Base-by-base conservation (phyloP, 495 filamentous ascomycete species). In the Sporormia fimetaria region DNA sequence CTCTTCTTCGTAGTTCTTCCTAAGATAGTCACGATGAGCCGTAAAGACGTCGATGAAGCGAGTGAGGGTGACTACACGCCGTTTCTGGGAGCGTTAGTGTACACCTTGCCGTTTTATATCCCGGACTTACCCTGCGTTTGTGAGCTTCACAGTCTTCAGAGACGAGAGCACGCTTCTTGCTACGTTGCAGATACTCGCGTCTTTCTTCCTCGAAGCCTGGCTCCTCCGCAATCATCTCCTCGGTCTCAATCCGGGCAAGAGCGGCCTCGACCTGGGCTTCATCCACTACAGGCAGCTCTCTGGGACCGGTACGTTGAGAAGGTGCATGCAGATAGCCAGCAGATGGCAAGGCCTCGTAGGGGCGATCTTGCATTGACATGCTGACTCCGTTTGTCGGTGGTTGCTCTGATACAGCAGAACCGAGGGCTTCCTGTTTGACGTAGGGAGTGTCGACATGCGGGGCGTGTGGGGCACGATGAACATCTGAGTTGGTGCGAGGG, bases 221-320 rank as follows among this genome's bases (percentile, higher is more conserved):
- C 7, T 65, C 64, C 27, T 87, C 79, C 22, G 80, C 52, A 47
- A 76, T 81, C 36, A 72, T 70, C 28, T 80, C 78, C 21, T 62
- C 65, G 18, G 65, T 64, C 37, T 90, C 85, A 32, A 90, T 73
- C 37, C 78, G 72, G 3, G 69, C 67, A 48, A 82, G 63, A 12
- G 71, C 58, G n/a, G 66, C 68, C 44, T 74, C 69, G 11, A 90
- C 74, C 50, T 81, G 78, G 26, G 78, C 70, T 47, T 86, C 80
- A 17, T 80, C 75, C 26, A 34, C 29, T 1, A 39, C 29, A 14
- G 45, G 53, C 16, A 43, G 12, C 29, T 51, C 71, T 71, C 6
- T 77, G 69, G 42, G 40, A 5, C 42, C 28, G 8, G 33, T 31
- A 16, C 31, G 16, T 23, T 74, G 59, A 1, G 62, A 54, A 48